A percentile compares a stretch with the other conserved stretches of the same genome.
These are phyloP conservation scores for Aspergillus fructus DNA, from an alignment of 2,329 filamentous ascomycete species.

Conservation along the genomic window DNA sequence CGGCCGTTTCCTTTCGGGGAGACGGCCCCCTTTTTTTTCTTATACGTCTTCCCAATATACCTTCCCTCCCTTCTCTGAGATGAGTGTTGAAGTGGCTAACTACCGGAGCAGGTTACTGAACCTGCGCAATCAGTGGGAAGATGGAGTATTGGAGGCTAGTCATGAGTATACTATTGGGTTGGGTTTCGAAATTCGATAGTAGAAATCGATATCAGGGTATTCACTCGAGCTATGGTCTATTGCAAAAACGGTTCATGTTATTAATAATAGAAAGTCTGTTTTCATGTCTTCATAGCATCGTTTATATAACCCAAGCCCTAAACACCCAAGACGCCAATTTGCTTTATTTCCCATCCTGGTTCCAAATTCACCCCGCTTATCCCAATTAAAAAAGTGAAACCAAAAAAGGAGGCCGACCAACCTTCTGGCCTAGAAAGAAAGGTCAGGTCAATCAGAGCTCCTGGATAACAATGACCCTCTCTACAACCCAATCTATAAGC, in stretches of 20 bases:
- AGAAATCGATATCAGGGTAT: no score
- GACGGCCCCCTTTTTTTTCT: conserved; percentile 10
- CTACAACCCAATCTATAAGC: conserved; percentile 42
- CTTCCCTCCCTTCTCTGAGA: not conserved
- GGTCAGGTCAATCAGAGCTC: conserved; percentile 20
- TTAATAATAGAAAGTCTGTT: not conserved
- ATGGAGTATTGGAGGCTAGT: not conserved
- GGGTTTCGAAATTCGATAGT: not conserved
- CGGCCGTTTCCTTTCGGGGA: conserved; percentile 10
- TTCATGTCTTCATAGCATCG: conserved; percentile 5
- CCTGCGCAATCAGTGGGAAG: no score
- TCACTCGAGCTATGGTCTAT: no score
- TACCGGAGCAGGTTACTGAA: not conserved
- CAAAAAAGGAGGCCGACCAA: not conserved
- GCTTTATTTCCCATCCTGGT: not conserved
- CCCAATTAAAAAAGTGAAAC: not conserved
- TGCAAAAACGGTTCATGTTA: not conserved
- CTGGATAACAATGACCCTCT: conserved; percentile 40
- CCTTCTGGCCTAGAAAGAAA: not conserved
- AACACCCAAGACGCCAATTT: not conserved
- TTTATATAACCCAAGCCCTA: not conserved
- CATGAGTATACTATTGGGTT: not conserved
- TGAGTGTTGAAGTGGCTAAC: conserved; percentile 7
- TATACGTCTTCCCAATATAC: conserved; percentile 10
- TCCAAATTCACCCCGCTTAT: not conserved